Evolutionary conservation across 2,329 filamentous ascomycete species (phyloP).

Genomic region (Epichloe sylvatica): DNA sequence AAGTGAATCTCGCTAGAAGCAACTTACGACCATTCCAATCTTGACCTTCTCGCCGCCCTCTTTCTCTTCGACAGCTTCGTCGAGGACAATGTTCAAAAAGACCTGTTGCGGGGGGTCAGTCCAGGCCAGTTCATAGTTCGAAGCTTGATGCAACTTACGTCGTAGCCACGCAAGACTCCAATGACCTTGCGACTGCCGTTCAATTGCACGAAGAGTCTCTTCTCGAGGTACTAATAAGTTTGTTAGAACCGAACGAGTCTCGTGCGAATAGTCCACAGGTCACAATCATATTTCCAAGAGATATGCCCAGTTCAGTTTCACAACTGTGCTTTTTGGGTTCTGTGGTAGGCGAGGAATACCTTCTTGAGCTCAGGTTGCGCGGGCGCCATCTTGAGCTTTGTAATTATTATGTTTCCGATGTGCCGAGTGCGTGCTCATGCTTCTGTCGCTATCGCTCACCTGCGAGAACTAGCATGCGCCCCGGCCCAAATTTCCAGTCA

Average conservation of each 20-base stretch:
- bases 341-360: conserved; percentile 35
- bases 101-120: conserved; percentile 43
- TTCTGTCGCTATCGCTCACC: conserved; percentile 15
- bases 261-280: not conserved
- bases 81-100: conserved; percentile 94
- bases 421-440: conserved; percentile 9
- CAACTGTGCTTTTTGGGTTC: not conserved
- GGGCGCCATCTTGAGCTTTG: conserved; percentile 68
- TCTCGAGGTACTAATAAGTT: conserved; percentile 78
- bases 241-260: conserved; percentile 11
- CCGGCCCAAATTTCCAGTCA: conserved; percentile 21
- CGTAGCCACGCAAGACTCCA: conserved; percentile 85
- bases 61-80: conserved; percentile 94
- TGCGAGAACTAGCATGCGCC: conserved; percentile 5
- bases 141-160: conserved; percentile 46
- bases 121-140: not conserved
- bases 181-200: conserved; percentile 97
- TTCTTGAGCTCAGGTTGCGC: conserved; percentile 98
- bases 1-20: not conserved
- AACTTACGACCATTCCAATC: conserved; percentile 79
- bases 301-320: not conserved
- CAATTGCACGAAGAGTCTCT: conserved; percentile 92
- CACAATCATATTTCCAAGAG: not conserved
- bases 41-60: conserved; percentile 77
- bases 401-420: not conserved